phyloP scores from a whole-genome alignment of 108 stramenopile genomes.

The Pseudonitzschia multiseries region DNA sequence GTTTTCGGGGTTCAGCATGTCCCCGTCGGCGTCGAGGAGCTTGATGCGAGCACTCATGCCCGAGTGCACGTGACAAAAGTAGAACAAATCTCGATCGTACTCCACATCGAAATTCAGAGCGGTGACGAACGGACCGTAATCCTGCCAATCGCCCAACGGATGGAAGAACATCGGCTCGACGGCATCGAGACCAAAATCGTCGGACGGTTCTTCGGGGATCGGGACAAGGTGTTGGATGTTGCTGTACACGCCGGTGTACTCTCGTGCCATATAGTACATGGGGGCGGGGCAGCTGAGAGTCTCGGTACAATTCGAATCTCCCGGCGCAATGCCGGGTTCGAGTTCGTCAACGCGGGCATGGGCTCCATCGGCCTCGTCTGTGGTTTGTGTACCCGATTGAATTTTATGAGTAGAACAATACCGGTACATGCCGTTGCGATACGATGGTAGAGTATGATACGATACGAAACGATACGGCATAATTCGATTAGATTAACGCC shows the following conservation, averaged over 20 bases:
- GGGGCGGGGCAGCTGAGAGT: conserved; percentile 75
- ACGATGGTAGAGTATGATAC: too few species aligned
- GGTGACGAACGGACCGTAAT: conserved; percentile 55
- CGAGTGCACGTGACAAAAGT: conserved; percentile 78
- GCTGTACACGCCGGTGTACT: conserved; percentile 53
- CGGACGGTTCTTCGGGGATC: conserved; percentile 50
- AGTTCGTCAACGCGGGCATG: conserved; percentile 79
- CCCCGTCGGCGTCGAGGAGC: conserved; percentile 52
- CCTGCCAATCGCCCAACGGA: conserved; percentile 69
- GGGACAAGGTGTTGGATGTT: conserved; percentile 36
- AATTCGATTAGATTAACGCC: too few species aligned
- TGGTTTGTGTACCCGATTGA: background rate
- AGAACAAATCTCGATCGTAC: conserved; percentile 76
- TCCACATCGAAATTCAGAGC: conserved; percentile 52
- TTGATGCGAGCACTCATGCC: conserved; percentile 59
- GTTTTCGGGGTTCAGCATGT: conserved; percentile 31
- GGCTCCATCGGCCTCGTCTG: conserved; percentile 82
- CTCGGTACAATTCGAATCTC: conserved; percentile 37
- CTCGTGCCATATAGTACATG: conserved; percentile 69
- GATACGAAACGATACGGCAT: too few species aligned
- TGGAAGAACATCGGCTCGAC: conserved; percentile 84
- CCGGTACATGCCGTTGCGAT: too few species aligned
- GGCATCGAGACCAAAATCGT: conserved; percentile 81
- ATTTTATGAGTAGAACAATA: too few species aligned
- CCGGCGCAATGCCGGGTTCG: conserved; percentile 66